Conservation (phyloP, 1,284 basidiomycete species). For the Leccinum pachyderme region DNA sequence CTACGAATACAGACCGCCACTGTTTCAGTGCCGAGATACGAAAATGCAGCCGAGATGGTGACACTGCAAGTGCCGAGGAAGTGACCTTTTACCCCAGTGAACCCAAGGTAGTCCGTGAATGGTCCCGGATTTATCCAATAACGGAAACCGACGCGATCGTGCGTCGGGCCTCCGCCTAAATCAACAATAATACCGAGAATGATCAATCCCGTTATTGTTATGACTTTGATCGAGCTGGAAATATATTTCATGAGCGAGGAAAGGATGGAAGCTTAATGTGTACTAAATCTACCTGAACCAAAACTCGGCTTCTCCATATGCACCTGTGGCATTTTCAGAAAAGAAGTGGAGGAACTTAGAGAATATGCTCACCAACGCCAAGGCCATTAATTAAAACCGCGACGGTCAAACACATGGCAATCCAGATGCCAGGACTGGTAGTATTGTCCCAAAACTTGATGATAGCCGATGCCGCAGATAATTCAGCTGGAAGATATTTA, state of each 20-base stretch:
- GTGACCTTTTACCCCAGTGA: constrained; percentile 31
- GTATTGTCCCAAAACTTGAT: constrained; percentile 52
- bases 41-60: constrained; percentile 41
- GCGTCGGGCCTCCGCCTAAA: constrained; percentile 39
- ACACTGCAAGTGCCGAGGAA: constrained; percentile 40
- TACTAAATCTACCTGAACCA: constrained; percentile 33
- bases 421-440: constrained; percentile 56
- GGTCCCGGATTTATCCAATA: constrained; percentile 47
- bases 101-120: constrained; percentile 29
- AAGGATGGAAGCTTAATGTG: neutral
- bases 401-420: constrained; percentile 58
- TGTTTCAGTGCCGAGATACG: constrained; percentile 55
- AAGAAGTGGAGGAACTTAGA: neutral
- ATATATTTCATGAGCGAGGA: neutral
- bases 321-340: constrained; percentile 23
- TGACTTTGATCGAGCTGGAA: constrained; percentile 39
- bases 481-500: constrained; percentile 42
- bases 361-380: constrained; percentile 41
- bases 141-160: constrained; percentile 39
- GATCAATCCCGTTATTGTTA: constrained; percentile 40
- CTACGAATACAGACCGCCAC: constrained; percentile 37
- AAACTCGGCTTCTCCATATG: constrained; percentile 55
- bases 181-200: constrained; percentile 41
- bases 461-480: constrained; percentile 62
- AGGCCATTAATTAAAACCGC: constrained; percentile 58